Evolutionary conservation across 1,284 basidiomycete genomes (phyloP).

Genomic region (Butyriboletus regius): DNA sequence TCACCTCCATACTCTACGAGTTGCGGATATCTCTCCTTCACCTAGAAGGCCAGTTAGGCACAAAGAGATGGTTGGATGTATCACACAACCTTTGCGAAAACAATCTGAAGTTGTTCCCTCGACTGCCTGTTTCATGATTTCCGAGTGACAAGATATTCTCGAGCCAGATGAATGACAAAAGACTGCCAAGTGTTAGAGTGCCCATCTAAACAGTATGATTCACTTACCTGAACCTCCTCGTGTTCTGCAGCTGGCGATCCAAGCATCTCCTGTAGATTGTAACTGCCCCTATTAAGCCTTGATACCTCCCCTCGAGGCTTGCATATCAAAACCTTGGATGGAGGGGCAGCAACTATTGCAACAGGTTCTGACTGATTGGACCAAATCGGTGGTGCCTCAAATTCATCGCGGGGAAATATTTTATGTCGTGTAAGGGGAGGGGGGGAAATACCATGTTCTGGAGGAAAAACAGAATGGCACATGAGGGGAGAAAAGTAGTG

Average conservation of each 20-base stretch:
- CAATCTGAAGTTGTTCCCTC: neutral
- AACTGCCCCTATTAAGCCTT: constrained; percentile 7
- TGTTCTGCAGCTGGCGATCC: neutral
- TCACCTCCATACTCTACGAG: constrained; percentile 3
- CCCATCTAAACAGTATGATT: neutral
- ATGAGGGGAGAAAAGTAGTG: constrained; percentile 1
- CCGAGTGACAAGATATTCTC: neutral
- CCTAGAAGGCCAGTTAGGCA: neutral
- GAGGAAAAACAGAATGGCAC: neutral
- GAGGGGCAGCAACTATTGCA: neutral
- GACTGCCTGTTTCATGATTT: constrained; percentile 7
- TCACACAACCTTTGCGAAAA: neutral
- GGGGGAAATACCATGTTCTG: neutral
- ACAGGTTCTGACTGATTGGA: no score
- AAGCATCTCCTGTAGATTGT: constrained; percentile 9
- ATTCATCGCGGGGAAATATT: neutral
- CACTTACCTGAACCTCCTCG: neutral
- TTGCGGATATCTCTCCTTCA: constrained; percentile 1
- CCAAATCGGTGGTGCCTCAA: neutral
- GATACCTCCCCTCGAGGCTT: constrained; percentile 9
- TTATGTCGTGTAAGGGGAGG: neutral
- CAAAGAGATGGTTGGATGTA: no score
- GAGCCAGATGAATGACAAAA: neutral
- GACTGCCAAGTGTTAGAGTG: neutral
- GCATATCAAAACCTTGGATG: neutral